Evolutionary conservation across 768 basidiomycete genomes (phyloP).

Genomic region (Mycena alexandri): DNA sequence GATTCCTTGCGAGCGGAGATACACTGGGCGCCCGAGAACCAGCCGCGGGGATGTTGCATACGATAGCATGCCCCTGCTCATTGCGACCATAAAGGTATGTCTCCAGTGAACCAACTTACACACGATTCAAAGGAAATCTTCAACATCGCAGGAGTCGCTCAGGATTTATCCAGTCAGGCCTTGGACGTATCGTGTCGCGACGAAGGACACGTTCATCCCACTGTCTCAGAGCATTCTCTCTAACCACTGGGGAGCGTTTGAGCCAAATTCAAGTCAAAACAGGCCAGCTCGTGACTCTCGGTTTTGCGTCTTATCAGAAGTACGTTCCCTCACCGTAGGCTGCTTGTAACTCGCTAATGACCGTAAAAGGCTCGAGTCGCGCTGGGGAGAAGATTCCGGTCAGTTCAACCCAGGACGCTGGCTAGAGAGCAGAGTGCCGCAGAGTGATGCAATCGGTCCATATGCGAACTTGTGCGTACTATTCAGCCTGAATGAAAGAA

Average conservation of each 20-base stretch:
- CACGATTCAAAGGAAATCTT: constrained; percentile 21
- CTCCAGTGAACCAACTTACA: constrained; percentile 20
- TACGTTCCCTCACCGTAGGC: constrained; percentile 38
- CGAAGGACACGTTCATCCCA: constrained; percentile 57
- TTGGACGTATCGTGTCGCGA: constrained; percentile 49
- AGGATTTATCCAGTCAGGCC: constrained; percentile 49
- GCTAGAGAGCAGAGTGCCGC: constrained; percentile 48
- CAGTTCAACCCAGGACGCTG: constrained; percentile 55
- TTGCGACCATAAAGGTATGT: constrained; percentile 32
- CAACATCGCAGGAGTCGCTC: constrained; percentile 44
- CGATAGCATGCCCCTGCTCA: constrained; percentile 34
- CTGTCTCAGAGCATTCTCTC: constrained; percentile 53
- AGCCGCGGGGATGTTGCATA: constrained; percentile 27
- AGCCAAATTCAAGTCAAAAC: constrained; percentile 50
- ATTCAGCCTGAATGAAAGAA: constrained; percentile 25
- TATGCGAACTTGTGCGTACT: constrained; percentile 42
- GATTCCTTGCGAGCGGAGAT: constrained; percentile 50
- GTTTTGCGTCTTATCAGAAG: constrained; percentile 55
- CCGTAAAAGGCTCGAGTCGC: constrained; percentile 42
- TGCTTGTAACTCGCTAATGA: constrained; percentile 29
- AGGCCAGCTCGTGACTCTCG: constrained; percentile 51
- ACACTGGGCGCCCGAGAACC: constrained; percentile 31
- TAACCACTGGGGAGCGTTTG: constrained; percentile 49
- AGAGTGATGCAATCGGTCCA: constrained; percentile 36
- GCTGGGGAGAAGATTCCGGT: constrained; percentile 53